These are phyloP conservation scores for Blastocystis hominis DNA, from an alignment of 352 stramenopile genomes.

Conservation along the genomic window DNA sequence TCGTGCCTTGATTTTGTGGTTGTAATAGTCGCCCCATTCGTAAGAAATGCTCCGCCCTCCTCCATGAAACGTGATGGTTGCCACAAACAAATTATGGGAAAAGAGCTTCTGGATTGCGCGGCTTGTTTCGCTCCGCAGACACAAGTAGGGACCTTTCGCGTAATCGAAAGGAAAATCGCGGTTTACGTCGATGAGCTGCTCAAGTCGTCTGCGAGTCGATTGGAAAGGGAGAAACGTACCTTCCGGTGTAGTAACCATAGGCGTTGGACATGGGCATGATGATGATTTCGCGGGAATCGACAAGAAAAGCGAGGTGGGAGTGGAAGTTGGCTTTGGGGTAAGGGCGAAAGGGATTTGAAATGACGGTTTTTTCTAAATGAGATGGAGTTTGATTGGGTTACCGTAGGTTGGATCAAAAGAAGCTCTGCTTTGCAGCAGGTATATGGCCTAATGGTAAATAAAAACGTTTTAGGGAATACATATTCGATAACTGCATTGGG, in stretches of 20 bases:
- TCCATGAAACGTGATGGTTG: constrained; percentile 51
- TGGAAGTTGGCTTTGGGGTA: neutral
- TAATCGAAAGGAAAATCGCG: constrained; percentile 57
- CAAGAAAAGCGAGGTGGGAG: neutral
- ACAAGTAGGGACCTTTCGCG: neutral
- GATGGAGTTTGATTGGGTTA: neutral
- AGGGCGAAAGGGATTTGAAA: neutral
- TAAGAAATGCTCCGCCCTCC: constrained; percentile 46
- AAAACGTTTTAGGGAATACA: neutral
- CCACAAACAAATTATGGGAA: constrained; percentile 27
- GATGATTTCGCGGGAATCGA: constrained; percentile 42
- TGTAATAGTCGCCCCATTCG: constrained; percentile 46
- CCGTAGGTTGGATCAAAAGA: constrained; percentile 18
- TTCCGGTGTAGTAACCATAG: constrained; percentile 4
- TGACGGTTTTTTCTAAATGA: neutral
- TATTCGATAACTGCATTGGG: constrained; percentile 38
- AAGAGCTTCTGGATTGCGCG: constrained; percentile 7
- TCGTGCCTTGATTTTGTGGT: neutral
- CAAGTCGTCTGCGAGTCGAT: neutral
- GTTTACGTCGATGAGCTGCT: constrained; percentile 43
- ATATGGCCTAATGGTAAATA: neutral
- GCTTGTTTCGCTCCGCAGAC: constrained; percentile 39
- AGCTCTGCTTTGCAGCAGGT: constrained; percentile 16
- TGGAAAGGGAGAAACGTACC: neutral
- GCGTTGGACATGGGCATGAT: constrained; percentile 57